Conservation (phyloP, 208 protist genomes). For the Zelonia costaricensis region DNA sequence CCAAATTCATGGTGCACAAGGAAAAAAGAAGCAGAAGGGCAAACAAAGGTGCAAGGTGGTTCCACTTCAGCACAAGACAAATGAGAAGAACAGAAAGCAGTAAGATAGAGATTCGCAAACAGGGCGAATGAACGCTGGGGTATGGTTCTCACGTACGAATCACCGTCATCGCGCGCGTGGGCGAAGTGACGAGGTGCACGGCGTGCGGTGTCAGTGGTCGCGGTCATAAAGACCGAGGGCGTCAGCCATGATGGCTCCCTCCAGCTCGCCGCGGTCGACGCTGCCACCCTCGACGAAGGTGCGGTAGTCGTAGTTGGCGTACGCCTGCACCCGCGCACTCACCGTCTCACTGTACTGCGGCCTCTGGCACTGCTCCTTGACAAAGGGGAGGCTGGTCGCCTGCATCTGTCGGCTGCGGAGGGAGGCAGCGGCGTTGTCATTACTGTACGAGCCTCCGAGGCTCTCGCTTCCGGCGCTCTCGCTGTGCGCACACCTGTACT, state of each 20-base stretch:
- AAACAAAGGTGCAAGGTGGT: too few species aligned
- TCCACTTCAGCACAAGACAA: too few species aligned
- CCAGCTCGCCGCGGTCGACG: slow-evolving; percentile 53
- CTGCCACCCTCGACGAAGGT: slow-evolving; percentile 62
- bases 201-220: slow-evolving; percentile 36
- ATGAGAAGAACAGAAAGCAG: too few species aligned
- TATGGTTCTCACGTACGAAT: too few species aligned
- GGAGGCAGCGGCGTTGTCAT: slow-evolving; percentile 3
- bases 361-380: slow-evolving; percentile 26
- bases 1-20: too few species aligned
- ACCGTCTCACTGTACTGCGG: slow-evolving; percentile 59
- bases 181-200: too few species aligned
- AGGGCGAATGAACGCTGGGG: too few species aligned
- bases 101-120: too few species aligned
- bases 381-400: slow-evolving; percentile 42
- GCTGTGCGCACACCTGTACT: slow-evolving; percentile 42
- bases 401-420: background rate
- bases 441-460: background rate
- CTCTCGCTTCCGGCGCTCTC: slow-evolving; percentile 8
- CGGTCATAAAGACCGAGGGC: slow-evolving; percentile 73
- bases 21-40: too few species aligned
- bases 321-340: slow-evolving; percentile 41
- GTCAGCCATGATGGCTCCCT: slow-evolving; percentile 80
- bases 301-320: slow-evolving; percentile 79
- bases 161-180: too few species aligned